Evolutionary conservation across 192 early-diverging fungal genomes (phyloP).

Genomic region (Rhizophlyctis rosea): DNA sequence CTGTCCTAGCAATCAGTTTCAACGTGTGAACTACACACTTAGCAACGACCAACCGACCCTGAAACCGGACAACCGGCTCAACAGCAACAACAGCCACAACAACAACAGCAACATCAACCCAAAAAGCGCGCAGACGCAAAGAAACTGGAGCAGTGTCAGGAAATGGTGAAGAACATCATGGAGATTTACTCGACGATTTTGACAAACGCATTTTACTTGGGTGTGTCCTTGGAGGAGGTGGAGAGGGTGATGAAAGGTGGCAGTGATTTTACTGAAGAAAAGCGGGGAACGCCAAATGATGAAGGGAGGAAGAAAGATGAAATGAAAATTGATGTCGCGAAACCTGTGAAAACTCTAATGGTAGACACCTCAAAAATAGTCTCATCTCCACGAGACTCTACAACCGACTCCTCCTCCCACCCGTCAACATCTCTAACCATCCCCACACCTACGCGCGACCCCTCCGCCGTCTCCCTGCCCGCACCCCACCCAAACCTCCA

Average conservation of each 20-base stretch:
- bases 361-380: not conserved
- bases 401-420: not conserved
- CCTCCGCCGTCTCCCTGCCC: not conserved
- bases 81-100: too few relatives aligned
- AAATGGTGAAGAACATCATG: slow-evolving; percentile 62
- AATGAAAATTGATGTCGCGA: too few relatives aligned
- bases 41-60: too few relatives aligned
- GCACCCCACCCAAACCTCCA: too few relatives aligned
- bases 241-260: too few relatives aligned
- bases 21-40: too few relatives aligned
- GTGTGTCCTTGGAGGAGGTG: slow-evolving; percentile 3
- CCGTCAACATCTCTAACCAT: not conserved
- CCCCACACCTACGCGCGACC: not conserved
- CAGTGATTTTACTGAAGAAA: too few relatives aligned
- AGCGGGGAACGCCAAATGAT: too few relatives aligned
- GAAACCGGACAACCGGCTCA: too few relatives aligned
- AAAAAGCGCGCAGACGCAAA: slow-evolving; percentile 49
- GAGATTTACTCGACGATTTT: slow-evolving; percentile 60
- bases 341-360: not conserved
- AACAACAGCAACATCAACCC: not conserved
- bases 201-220: slow-evolving; percentile 43
- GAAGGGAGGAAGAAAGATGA: too few relatives aligned
- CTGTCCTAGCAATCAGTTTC: too few relatives aligned
- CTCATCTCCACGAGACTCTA: not conserved
- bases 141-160: slow-evolving; percentile 62